phyloP scores from a whole-genome alignment of 768 basidiomycete species.

The Amanita subjunquillea region DNA sequence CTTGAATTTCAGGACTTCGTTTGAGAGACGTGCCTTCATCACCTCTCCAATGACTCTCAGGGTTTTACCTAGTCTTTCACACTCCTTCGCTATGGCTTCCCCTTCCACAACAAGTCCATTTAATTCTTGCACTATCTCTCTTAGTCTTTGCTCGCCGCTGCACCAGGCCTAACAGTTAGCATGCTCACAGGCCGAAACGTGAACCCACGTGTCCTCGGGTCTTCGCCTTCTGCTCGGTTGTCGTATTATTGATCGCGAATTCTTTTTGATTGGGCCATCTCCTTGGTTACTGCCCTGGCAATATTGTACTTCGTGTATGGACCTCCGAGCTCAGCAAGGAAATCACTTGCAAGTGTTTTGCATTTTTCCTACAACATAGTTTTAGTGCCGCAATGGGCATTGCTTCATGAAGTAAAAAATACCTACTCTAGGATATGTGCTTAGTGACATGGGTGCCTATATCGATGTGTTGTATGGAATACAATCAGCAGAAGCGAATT shows the following conservation, averaged over 20 bases:
- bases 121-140: constrained; percentile 11
- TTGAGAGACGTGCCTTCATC: constrained; percentile 38
- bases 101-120: constrained; percentile 22
- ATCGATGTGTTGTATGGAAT: constrained; percentile 27
- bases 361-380: constrained; percentile 5
- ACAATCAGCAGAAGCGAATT: constrained; percentile 63
- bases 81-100: constrained; percentile 29
- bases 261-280: neutral
- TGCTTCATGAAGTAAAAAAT: constrained; percentile 35
- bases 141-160: constrained; percentile 3
- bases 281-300: neutral
- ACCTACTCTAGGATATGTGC: constrained; percentile 38
- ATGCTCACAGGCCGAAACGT: constrained; percentile 20
- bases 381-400: constrained; percentile 48
- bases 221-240: neutral
- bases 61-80: constrained; percentile 41
- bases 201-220: constrained; percentile 22
- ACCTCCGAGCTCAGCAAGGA: constrained; percentile 28
- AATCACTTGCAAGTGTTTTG: constrained; percentile 22
- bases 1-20: constrained; percentile 57
- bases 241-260: neutral
- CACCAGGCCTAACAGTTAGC: constrained; percentile 21
- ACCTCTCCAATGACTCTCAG: constrained; percentile 45
- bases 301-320: too few relatives aligned
- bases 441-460: constrained; percentile 45